Evolutionary conservation across 257 asterid genomes (phyloP), one percentile per base, ranked within the genome.

Genomic region (Solanum gandarillasii): DNA sequence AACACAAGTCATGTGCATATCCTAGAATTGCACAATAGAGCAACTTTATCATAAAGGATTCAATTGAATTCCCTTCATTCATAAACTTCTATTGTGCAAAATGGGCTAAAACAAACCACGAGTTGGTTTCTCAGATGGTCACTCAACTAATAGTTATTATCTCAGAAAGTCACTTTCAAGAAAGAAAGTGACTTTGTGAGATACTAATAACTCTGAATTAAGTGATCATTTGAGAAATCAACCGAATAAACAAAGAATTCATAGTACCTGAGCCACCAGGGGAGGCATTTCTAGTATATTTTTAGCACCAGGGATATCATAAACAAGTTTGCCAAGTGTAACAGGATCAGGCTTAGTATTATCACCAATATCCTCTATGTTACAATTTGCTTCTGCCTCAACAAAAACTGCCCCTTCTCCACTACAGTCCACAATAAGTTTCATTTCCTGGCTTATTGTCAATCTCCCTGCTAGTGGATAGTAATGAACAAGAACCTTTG

Each of bases 331-430:
- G 8, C 98, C 98, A 10, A 94, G 97, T 31, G 94, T 92, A 9
- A 89, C 83, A 4, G 98, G 98, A 90, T 95, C 98, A 87, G 99
- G 98, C 91, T 90, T 95, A 1, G 97, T 93, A 41, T 91, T 93
- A 29, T 96, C 98, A 6, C 98, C 98, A 2, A 96, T 87, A 2
- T 92, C 94, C 8, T 91, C 79, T 12, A 95, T 94, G 1, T 73
- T 89, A 86, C 95, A 93, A 4, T 93, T 94, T 0, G 98, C 95
- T 72, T 94, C 98, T 1, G 98, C 99, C 91, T 94, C 98, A 48
- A 96, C 98, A 79, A 94, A 95, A 20, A 95, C 93, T 2, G 97
- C 98, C 1, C 99, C 99, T 87, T 94, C 95, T 5, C 91, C 98
- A 0, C 93, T 94, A 90, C 98, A 96, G 67, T 96, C 93, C 70